These are phyloP conservation scores for Amauroascus niger DNA, from an alignment of 2,329 filamentous ascomycete species.

Conservation along the genomic window DNA sequence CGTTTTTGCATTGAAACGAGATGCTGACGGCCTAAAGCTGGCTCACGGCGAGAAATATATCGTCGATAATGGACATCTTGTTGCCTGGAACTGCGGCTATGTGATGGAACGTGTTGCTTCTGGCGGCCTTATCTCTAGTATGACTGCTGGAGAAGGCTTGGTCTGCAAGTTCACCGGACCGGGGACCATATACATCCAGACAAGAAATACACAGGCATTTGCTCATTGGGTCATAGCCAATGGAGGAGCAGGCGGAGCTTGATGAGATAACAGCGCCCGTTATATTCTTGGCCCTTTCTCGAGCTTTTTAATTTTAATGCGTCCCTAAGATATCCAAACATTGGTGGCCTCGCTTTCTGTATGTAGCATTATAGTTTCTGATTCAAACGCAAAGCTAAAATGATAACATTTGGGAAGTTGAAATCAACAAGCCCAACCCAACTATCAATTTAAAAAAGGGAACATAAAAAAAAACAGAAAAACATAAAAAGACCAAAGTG, in stretches of 20 bases:
- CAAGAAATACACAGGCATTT: conserved; percentile 65
- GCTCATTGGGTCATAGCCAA: conserved; percentile 39
- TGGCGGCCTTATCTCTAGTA: conserved; percentile 81
- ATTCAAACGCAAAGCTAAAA: too few species aligned
- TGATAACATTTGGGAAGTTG: too few species aligned
- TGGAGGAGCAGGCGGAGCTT: conserved; percentile 1
- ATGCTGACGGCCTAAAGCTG: conserved; percentile 25
- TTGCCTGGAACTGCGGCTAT: conserved; percentile 96
- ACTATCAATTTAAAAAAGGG: background rate
- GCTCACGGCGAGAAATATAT: conserved; percentile 70
- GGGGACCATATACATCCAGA: conserved; percentile 86
- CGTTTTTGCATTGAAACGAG: background rate
- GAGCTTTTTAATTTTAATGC: background rate
- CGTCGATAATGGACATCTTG: conserved; percentile 84
- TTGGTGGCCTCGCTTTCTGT: too few species aligned
- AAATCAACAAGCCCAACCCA: too few species aligned
- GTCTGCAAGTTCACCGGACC: conserved; percentile 91
- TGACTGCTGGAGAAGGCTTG: conserved; percentile 73
- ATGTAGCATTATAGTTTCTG: too few species aligned
- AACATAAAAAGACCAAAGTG: background rate
- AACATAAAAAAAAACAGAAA: background rate
- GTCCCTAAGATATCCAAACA: background rate
- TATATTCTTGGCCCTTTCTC: background rate
- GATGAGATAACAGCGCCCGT: background rate
- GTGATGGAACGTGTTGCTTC: conserved; percentile 74